Base-by-base conservation (phyloP, 495 filamentous ascomycete genomes). In the Lasiosphaeria ovina region DNA sequence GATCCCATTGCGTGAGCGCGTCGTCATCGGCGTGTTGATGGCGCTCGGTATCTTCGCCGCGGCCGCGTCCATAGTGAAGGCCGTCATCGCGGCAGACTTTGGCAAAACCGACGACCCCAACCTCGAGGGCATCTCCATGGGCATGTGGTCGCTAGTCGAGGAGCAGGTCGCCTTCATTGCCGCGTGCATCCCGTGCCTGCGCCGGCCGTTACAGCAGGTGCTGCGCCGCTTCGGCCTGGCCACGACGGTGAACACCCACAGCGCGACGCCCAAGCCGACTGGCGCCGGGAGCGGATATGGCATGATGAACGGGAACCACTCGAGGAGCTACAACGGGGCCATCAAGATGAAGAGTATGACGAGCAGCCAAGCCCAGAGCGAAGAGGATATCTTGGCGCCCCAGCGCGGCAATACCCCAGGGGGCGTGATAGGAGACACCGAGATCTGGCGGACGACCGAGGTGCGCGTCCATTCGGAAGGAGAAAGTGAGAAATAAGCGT, bases 401-500 rank as follows among this genome's bases (percentile, higher is more conserved):
- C 52, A 59, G 4, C 31, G 16, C 32, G 45, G 31, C 48, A 40
- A 12, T 4, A 0, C 3, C 10, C 14, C 14, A 12, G 31, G 33
- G 6, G 12, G 0, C 31, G 8, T 9, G 11, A 35, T 36, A 14
- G 32, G 14, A n/a, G 51, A 55, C 35, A 7, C 17, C 10, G 55
- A 54, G 31, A 65, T 65, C 32, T 65, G 62, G 62, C 36, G 62
- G 50, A 65, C 62, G 11, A 65, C 58, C 31, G 62, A 65, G 58
- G 50, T 61, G 16, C 47, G 47, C 10, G 42, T 64, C 32, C 51
- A 60, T 34, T 45, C 51, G 56, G 61, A 63, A 47, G 17, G 16
- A 33, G 47, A 10, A 45, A n/a, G n/a, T n/a, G 24, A 24, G 24
- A 24, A 24, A 24, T 24, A 24, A 24, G 24, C 24, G 24, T 24